Base-by-base conservation (phyloP, 306 rosid species). In the Prunus davidiana region DNA sequence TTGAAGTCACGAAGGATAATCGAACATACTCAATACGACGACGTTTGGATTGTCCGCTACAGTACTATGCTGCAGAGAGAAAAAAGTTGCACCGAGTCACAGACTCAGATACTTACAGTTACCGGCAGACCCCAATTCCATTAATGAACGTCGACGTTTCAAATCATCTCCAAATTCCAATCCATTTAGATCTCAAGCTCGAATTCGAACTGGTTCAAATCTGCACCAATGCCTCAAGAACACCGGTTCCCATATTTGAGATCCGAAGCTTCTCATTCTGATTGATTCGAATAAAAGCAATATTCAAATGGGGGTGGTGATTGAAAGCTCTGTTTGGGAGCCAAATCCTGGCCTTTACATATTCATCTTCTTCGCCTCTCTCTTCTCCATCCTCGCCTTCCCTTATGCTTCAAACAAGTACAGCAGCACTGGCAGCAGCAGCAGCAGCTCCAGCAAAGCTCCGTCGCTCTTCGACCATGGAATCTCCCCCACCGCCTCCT, bases 281-380 rank as follows among this genome's bases (percentile, higher is more conserved):
- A 41, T 55, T 25, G 52, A 61, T n/a, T 61, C 47, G 2, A 32
- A 43, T 30, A 47, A 62, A 22, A 22, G 50, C 66, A 24, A 25
- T 13, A 25, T 67, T 78, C 58, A 79, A 7, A 95, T 95, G 99
- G 93, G 84, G 68, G 91, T 92, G 30, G 91, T 95, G 19, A 84
- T 89, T 57, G 97, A 90, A 78, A 89, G 81, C 83, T 87, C 91
- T 19, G 70, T 92, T 83, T 95, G 97, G 97, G 96, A 92, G 72
- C 96, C 87, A 34, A 89, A 84, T 84, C 90, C 92, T 13, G 88
- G 80, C 32, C 19, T 88, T 8, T 87, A 71, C 82, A 47, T 92
- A 69, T 91, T 89, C 86, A 74, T 90, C 76, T 88, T 89, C 82
- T 45, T 86, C 71, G 86, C 91, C 68, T 87, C 92, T 75, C 79